Evolutionary conservation across 2,329 filamentous ascomycete species (phyloP).

Genomic region (Diplodia sapinea): DNA sequence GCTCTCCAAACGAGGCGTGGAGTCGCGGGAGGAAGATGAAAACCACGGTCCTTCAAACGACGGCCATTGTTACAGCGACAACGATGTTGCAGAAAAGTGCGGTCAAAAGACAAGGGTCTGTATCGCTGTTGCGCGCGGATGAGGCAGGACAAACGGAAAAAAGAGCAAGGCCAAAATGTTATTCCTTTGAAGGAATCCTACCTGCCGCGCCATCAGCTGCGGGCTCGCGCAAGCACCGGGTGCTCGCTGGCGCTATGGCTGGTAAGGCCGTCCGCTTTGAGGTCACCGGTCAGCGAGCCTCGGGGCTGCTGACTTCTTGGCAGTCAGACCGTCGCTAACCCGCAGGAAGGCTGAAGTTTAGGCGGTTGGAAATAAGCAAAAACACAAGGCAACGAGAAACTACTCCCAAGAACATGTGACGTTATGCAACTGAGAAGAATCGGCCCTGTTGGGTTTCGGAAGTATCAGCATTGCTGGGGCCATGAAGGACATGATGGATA

Average conservation of each 20-base stretch:
- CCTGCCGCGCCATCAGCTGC: not conserved
- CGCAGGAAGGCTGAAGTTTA: not conserved
- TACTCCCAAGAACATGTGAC: not conserved
- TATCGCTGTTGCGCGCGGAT: not conserved
- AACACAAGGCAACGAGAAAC: not conserved
- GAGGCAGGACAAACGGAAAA: not conserved
- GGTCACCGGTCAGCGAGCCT: slow-evolving; percentile 8
- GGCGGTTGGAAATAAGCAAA: not conserved
- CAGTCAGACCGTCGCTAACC: slow-evolving; percentile 3
- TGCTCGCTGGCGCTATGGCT: not conserved
- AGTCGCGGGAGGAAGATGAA: not conserved
- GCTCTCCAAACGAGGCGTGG: not conserved
- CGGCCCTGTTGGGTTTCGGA: not conserved
- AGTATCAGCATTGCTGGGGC: too few species aligned
- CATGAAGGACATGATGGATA: not conserved
- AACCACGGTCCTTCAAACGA: not conserved
- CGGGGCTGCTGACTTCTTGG: slow-evolving; percentile 16
- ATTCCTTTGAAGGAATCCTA: slow-evolving; percentile 1
- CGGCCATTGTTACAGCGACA: not conserved
- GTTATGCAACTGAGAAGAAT: not conserved
- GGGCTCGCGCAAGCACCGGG: slow-evolving; percentile 7
- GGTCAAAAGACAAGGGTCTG: too few species aligned
- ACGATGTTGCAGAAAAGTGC: not conserved
- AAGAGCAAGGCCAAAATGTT: not conserved
- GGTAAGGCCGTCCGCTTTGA: not conserved